A percentile compares a stretch with the other conserved stretches of the same genome.
phyloP scores from a whole-genome alignment of 495 filamentous ascomycete species.

The Rhizodiscina lignyota region DNA sequence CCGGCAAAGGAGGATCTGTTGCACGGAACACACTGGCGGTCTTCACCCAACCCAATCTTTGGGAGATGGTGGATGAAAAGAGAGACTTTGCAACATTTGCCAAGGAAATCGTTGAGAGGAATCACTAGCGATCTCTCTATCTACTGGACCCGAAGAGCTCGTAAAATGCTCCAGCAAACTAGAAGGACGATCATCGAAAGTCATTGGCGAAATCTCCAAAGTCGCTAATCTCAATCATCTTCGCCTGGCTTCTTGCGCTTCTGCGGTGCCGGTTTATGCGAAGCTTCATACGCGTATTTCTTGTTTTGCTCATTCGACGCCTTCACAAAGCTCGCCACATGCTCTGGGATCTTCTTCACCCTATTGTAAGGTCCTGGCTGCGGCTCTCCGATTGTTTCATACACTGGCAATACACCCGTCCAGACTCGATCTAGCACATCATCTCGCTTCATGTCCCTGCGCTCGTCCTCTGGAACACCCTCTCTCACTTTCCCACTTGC shows the following conservation, averaged over 20 bases:
- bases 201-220: too few relatives aligned
- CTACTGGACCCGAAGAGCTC: too few relatives aligned
- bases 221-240: too few relatives aligned
- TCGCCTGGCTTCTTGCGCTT: too few relatives aligned
- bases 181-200: too few relatives aligned
- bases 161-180: too few relatives aligned
- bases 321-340: conserved; percentile 15
- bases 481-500: conserved; percentile 65
- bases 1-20: conserved; percentile 28
- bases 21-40: conserved; percentile 91
- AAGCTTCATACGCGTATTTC: too few relatives aligned
- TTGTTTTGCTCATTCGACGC: neutral
- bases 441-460: conserved; percentile 44
- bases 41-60: conserved; percentile 92
- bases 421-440: conserved; percentile 48
- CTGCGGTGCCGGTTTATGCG: too few relatives aligned
- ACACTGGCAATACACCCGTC: conserved; percentile 70
- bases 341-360: conserved; percentile 36
- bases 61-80: conserved; percentile 63
- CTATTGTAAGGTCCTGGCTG: conserved; percentile 39
- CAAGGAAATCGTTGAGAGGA: conserved; percentile 63
- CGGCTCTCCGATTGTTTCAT: conserved; percentile 45
- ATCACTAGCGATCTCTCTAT: too few relatives aligned
- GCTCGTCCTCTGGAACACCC: conserved; percentile 54
- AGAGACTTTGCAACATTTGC: conserved; percentile 80